Evolutionary conservation across 331 rosid species (phyloP).

Genomic region (Arachis monticola): DNA sequence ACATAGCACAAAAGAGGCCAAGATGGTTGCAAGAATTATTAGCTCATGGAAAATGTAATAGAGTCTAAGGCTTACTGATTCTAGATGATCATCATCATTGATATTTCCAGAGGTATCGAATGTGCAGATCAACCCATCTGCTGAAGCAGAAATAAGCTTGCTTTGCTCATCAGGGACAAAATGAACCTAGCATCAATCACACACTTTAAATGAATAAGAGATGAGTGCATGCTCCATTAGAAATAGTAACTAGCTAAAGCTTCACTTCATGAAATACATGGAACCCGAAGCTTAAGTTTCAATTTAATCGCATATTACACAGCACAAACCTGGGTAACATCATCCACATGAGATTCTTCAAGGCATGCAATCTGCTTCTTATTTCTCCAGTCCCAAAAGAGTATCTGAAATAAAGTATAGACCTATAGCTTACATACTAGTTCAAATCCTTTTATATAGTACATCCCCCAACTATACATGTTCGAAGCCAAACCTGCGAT

Average conservation of each 20-base stretch:
- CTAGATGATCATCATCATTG: slow-evolving; percentile 85
- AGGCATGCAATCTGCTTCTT: slow-evolving; percentile 81
- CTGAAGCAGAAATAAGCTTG: slow-evolving; percentile 93
- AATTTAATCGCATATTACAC: slow-evolving; percentile 1
- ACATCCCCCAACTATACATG: neutral
- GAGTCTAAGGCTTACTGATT: slow-evolving; percentile 60
- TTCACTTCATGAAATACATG: slow-evolving; percentile 2
- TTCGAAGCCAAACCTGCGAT: slow-evolving; percentile 64
- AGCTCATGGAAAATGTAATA: slow-evolving; percentile 20
- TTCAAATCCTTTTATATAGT: slow-evolving; percentile 12
- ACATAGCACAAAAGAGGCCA: slow-evolving; percentile 8
- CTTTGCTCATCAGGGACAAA: slow-evolving; percentile 71
- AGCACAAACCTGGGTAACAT: slow-evolving; percentile 87
- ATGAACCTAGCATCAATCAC: slow-evolving; percentile 64
- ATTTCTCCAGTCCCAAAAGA: slow-evolving; percentile 95
- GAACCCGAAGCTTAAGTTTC: slow-evolving; percentile 9
- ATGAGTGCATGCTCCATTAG: slow-evolving; percentile 1
- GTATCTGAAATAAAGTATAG: slow-evolving; percentile 56
- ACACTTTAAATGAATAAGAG: slow-evolving; percentile 21
- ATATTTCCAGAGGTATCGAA: slow-evolving; percentile 82
- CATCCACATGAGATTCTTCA: slow-evolving; percentile 89
- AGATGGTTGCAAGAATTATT: slow-evolving; percentile 37
- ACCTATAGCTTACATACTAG: neutral
- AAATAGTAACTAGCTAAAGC: slow-evolving; percentile 10
- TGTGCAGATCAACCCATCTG: slow-evolving; percentile 88